These are phyloP conservation scores for Trichosporon coremiiforme DNA, from an alignment of 1,284 basidiomycete genomes.

Conservation along the genomic window DNA sequence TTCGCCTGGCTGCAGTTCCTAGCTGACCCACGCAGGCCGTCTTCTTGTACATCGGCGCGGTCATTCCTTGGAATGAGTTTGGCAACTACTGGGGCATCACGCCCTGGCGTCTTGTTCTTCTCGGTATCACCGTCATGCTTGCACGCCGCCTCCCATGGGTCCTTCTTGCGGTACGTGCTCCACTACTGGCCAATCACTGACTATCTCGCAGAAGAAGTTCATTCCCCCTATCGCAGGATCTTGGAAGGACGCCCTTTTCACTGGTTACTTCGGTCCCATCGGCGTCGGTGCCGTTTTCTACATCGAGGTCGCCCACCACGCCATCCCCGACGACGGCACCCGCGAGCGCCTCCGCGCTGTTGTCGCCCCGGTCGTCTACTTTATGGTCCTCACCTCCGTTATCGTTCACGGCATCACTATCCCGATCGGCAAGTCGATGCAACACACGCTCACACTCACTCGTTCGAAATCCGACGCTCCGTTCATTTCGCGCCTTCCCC, in stretches of 20 bases:
- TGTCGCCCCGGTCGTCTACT: slow-evolving; percentile 60
- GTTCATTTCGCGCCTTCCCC: slow-evolving; percentile 29
- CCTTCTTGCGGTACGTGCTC: slow-evolving; percentile 62
- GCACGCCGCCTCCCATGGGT: slow-evolving; percentile 78
- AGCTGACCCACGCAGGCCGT: slow-evolving; percentile 37
- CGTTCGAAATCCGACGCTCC: neutral
- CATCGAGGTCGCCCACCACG: slow-evolving; percentile 58
- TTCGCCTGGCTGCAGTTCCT: neutral
- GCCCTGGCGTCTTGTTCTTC: slow-evolving; percentile 78
- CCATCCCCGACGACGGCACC: slow-evolving; percentile 56
- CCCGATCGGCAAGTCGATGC: slow-evolving; percentile 46
- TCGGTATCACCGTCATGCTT: slow-evolving; percentile 74
- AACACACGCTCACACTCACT: slow-evolving; percentile 26
- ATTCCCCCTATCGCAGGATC: slow-evolving; percentile 47
- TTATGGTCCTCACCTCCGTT: slow-evolving; percentile 60
- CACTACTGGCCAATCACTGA: neutral
- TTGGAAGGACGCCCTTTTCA: slow-evolving; percentile 53
- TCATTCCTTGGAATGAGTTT: slow-evolving; percentile 71
- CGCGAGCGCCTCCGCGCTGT: slow-evolving; percentile 53
- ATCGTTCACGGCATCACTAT: slow-evolving; percentile 59
- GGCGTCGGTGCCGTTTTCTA: slow-evolving; percentile 60
- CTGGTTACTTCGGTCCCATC: slow-evolving; percentile 56
- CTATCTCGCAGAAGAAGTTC: slow-evolving; percentile 37
- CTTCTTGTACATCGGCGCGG: slow-evolving; percentile 88
- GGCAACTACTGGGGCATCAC: slow-evolving; percentile 61